These are phyloP conservation scores for Parastagonospora avenae DNA, from an alignment of 2,329 filamentous ascomycete genomes.

Conservation along the genomic window DNA sequence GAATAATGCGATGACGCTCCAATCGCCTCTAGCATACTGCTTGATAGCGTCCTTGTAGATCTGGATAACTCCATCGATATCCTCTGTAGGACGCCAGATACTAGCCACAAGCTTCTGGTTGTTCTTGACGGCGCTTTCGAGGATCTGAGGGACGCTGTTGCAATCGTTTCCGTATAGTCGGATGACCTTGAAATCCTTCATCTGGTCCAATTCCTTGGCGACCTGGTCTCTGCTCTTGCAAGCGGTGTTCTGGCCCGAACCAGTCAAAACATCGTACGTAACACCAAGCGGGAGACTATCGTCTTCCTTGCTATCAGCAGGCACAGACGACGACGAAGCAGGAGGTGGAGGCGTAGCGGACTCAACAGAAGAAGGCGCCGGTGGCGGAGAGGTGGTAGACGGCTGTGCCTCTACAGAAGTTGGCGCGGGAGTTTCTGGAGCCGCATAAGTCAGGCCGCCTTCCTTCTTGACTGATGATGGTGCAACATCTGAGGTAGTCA, in stretches of 20 bases:
- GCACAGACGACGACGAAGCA: background rate
- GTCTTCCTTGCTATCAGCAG: constrained; percentile 2
- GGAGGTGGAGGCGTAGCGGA: constrained; percentile 10
- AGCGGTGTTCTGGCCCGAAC: constrained; percentile 11
- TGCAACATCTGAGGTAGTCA: constrained; percentile 6
- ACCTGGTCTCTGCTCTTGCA: constrained; percentile 73
- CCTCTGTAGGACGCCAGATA: constrained; percentile 53
- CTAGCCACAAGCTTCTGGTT: constrained; percentile 76
- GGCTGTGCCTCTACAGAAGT: background rate
- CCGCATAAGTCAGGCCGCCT: background rate
- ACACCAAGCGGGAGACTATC: constrained; percentile 34
- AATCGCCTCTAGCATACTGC: constrained; percentile 57
- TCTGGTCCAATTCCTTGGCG: constrained; percentile 64
- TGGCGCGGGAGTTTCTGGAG: background rate
- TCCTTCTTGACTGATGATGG: background rate
- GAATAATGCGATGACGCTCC: constrained; percentile 72
- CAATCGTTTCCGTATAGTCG: constrained; percentile 84
- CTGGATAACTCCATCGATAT: constrained; percentile 58
- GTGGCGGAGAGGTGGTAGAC: constrained; percentile 2
- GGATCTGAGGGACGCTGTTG: constrained; percentile 68
- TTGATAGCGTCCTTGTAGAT: constrained; percentile 64
- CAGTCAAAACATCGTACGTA: constrained; percentile 41
- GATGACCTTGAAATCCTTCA: constrained; percentile 66
- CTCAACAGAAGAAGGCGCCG: constrained; percentile 6
- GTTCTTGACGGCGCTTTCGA: constrained; percentile 66